Conservation (phyloP, 345 rosid species). For the Syzygium aromaticum region DNA sequence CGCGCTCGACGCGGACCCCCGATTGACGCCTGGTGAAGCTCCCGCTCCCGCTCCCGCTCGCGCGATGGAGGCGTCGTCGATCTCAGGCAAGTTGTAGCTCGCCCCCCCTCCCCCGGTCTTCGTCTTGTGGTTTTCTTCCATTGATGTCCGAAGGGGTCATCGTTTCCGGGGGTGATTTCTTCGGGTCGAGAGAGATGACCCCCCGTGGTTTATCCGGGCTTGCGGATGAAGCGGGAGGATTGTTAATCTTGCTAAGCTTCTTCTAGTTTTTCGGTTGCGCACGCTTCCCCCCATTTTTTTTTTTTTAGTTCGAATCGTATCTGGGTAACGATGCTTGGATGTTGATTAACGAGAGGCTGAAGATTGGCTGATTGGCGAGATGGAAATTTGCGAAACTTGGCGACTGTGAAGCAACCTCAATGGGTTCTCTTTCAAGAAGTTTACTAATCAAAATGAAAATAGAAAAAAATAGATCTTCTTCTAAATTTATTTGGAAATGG, state of each 20-base stretch:
- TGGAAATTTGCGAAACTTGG: background rate
- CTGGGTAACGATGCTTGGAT: background rate
- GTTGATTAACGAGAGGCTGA: background rate
- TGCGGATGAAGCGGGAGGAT: background rate
- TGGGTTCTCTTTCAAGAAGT: background rate
- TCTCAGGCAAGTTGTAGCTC: constrained; percentile 1
- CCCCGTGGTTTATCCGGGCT: background rate
- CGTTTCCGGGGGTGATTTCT: background rate
- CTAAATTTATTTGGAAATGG: background rate
- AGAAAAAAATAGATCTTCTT: background rate
- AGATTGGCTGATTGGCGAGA: background rate
- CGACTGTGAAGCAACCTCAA: background rate
- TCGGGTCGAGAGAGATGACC: background rate
- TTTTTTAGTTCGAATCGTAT: background rate
- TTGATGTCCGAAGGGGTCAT: background rate
- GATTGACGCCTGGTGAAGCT: background rate
- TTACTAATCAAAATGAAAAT: background rate
- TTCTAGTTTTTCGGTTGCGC: background rate
- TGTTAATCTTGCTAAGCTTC: background rate
- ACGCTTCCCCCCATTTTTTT: background rate
- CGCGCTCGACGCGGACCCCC: background rate
- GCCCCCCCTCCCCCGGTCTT: background rate
- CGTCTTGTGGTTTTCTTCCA: background rate
- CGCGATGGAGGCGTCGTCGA: background rate
- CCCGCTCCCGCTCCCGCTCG: background rate